A percentile compares a stretch with the other conserved stretches of the same genome.
Conservation (phyloP, 2,329 filamentous ascomycete genomes). For the Ciborinia camelliae region DNA sequence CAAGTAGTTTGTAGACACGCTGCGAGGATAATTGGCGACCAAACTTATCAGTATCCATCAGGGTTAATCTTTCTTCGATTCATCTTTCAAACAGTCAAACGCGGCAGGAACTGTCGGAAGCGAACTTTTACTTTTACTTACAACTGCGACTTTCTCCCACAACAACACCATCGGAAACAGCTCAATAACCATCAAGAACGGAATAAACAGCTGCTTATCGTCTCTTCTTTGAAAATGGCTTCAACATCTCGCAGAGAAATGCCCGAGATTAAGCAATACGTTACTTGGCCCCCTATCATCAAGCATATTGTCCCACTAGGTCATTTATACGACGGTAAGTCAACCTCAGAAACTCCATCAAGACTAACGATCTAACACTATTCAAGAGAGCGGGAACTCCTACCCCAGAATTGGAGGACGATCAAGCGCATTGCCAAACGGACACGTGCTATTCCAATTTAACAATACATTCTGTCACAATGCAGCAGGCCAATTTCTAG, state of each 20-base stretch:
- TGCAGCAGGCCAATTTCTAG: conserved; percentile 19
- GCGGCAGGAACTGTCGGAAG: conserved; percentile 5
- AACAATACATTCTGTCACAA: conserved; percentile 29
- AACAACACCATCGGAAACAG: not conserved
- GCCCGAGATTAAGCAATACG: conserved; percentile 2
- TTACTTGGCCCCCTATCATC: conserved; percentile 16
- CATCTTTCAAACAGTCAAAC: not conserved
- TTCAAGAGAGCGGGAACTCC: conserved; percentile 21
- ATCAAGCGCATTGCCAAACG: conserved; percentile 22
- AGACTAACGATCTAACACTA: conserved; percentile 8
- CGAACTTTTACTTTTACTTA: not conserved
- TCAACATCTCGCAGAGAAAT: not conserved
- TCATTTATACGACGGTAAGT: conserved; percentile 24
- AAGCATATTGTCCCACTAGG: conserved; percentile 21
- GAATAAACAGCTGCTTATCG: not conserved
- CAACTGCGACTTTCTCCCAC: not conserved
- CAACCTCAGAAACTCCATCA: not conserved
- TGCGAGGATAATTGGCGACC: not conserved
- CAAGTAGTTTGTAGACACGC: no score
- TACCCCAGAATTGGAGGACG: conserved; percentile 27
- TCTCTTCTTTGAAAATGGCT: not conserved
- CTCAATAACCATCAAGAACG: not conserved
- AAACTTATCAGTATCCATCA: not conserved
- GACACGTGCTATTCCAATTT: conserved; percentile 26
- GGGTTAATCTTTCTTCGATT: not conserved